Conservation (phyloP, 176 grass and related monocot species). For the Musa schizocarpa region DNA sequence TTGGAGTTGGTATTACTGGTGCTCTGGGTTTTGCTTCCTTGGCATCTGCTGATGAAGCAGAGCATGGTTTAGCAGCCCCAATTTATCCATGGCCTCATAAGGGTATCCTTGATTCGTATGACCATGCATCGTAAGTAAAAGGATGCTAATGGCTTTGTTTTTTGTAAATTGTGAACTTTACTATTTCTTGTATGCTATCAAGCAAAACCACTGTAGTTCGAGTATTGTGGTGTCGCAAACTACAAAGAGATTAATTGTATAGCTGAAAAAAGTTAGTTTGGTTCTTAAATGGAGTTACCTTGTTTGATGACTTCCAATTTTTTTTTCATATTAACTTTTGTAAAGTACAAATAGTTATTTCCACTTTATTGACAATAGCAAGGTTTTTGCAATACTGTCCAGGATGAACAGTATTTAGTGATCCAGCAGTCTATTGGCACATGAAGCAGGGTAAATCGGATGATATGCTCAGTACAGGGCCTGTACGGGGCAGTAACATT, state of each 20-base stretch:
- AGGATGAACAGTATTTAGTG: no score
- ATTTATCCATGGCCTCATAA: conserved; percentile 91
- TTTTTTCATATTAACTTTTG: not conserved
- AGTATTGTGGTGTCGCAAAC: no score
- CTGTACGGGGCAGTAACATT: no score
- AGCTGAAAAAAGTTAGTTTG: no score
- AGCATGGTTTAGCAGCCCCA: conserved; percentile 71
- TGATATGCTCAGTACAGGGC: no score
- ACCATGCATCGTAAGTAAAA: conserved; percentile 85
- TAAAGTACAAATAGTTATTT: not conserved
- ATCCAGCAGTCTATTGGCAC: no score
- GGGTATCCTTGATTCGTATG: conserved; percentile 95
- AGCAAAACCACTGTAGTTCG: no score
- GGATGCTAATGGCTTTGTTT: not conserved
- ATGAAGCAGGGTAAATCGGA: no score
- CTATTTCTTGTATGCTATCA: not conserved
- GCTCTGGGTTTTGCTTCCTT: conserved; percentile 66
- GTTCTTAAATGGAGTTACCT: not conserved
- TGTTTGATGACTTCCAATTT: not conserved
- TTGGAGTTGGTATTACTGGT: conserved; percentile 80
- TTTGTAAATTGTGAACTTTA: not conserved
- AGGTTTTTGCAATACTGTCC: no score
- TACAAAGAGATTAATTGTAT: no score
- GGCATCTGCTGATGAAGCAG: conserved; percentile 88
- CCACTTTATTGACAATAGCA: no score